Evolutionary conservation across 495 filamentous ascomycete species (phyloP), one percentile per base, ranked within the genome.

Genomic region (Clohesyomyces aquaticus): DNA sequence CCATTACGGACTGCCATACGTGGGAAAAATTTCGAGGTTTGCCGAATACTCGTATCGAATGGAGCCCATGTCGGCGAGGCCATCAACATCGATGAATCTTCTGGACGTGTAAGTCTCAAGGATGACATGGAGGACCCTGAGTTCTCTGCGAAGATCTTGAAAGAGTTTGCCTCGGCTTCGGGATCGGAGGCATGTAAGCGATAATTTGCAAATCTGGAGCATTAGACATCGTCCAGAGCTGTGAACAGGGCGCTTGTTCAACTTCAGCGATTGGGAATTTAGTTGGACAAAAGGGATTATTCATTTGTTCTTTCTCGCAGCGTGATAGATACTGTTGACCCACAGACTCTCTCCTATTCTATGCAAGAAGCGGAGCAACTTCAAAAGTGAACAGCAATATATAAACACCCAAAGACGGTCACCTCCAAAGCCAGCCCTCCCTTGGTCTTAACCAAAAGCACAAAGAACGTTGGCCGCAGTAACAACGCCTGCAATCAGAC

Each of bases 1-100:
- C 49, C 49, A 3, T 32, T 52, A n/a, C 49, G 49, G 11, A 52
- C 49, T 32, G 49, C 49, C 23, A 52, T 52, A 4, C 49, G 49
- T 3, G 49, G 23, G 8, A 52, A 3, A 16, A 52, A 27, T 29
- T 22, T 52, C 18, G 22, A 29, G 16, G 27, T 52, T 22, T 52
- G 49, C 18, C 25, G 49, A 28, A 3, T 52, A 18, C 26, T 52
- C 4, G 49, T 16, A 32, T 52, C 25, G 18, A 28, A 16, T 52
- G 49, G 49, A 27, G 49, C 25, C 11, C 4, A 52, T 18, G 18
- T 29, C 12, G 49, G 18, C 3, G 49, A 52, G 12, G 49, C 25
- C 6, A 52, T 52, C 26, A 18, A 52, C 27, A 12, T 4, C 3
- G 49, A 52, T 52, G 9, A 22, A 52, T 52, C 25, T 18, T 29